Percentiles rank a stretch among this genome's conserved stretches.
Conservation (phyloP, 2,329 filamentous ascomycete genomes). For the Pleochaeta shiraiana region DNA sequence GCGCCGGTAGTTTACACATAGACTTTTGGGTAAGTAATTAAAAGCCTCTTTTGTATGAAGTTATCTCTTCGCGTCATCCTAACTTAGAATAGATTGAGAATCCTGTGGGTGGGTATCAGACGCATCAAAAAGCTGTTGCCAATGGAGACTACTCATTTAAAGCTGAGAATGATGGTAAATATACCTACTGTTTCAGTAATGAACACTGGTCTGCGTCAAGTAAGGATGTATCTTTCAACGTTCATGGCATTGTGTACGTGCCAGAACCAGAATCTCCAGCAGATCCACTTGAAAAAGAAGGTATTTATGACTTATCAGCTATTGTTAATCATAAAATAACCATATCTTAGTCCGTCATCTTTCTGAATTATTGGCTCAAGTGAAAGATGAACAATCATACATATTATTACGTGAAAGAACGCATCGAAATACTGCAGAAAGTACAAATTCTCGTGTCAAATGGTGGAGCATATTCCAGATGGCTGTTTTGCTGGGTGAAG, state of each 20-base stretch:
- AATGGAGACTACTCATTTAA: slow-evolving; percentile 89
- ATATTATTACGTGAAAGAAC: slow-evolving; percentile 89
- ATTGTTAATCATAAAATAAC: background rate
- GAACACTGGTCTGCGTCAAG: slow-evolving; percentile 91
- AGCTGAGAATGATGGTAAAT: slow-evolving; percentile 68
- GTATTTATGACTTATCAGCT: slow-evolving; percentile 24
- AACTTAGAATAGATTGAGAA: slow-evolving; percentile 42
- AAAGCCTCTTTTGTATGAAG: slow-evolving; percentile 1
- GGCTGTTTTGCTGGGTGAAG: slow-evolving; percentile 69
- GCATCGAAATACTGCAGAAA: slow-evolving; percentile 96
- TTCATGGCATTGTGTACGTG: slow-evolving; percentile 96
- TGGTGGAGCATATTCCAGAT: slow-evolving; percentile 99
- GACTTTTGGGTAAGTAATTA: slow-evolving; percentile 87
- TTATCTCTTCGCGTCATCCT: slow-evolving; percentile 8
- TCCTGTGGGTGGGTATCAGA: slow-evolving; percentile 51
- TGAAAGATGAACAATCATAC: slow-evolving; percentile 96
- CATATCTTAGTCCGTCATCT: slow-evolving; percentile 46
- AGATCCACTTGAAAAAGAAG: slow-evolving; percentile 80
- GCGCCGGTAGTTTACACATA: slow-evolving; percentile 82
- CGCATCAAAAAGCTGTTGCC: slow-evolving; percentile 60
- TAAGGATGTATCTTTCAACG: slow-evolving; percentile 98
- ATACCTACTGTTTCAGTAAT: slow-evolving; percentile 97
- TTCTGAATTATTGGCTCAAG: slow-evolving; percentile 67
- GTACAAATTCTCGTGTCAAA: slow-evolving; percentile 92
- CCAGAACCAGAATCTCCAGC: slow-evolving; percentile 64